Conservation (phyloP, 352 stramenopile species). For the Phytophthora melonis region DNA sequence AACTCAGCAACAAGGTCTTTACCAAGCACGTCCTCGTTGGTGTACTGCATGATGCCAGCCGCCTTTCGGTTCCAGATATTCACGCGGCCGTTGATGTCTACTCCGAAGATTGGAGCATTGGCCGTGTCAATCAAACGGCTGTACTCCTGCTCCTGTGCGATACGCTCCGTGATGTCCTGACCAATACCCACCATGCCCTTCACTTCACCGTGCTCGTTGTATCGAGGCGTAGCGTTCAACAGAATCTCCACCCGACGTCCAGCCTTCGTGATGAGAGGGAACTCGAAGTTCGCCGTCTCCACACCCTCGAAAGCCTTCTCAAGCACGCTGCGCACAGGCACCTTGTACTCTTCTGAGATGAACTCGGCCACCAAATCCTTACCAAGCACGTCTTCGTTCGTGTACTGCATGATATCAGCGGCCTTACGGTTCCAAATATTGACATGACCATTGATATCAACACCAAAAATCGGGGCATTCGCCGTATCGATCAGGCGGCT, state of each 20-base stretch:
- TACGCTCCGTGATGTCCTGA: conserved; percentile 24
- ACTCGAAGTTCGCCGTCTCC: conserved; percentile 62
- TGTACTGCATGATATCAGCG: conserved; percentile 75
- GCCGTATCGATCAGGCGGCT: conserved; percentile 79
- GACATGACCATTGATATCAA: conserved; percentile 64
- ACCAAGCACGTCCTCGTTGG: conserved; percentile 78
- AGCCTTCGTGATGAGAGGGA: conserved; percentile 51
- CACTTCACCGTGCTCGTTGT: conserved; percentile 56
- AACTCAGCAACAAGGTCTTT: conserved; percentile 69
- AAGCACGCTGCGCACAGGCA: conserved; percentile 47
- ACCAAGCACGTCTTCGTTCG: conserved; percentile 61
- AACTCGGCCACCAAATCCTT: conserved; percentile 69
- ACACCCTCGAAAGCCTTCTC: conserved; percentile 49
- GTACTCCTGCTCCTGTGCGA: conserved; percentile 23
- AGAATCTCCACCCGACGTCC: conserved; percentile 46
- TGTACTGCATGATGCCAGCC: conserved; percentile 78
- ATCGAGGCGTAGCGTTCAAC: conserved; percentile 65
- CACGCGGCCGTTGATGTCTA: conserved; percentile 63
- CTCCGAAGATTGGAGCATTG: conserved; percentile 59
- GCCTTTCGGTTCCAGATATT: conserved; percentile 88
- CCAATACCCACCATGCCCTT: conserved; percentile 52
- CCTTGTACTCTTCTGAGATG: conserved; percentile 54
- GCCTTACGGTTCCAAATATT: conserved; percentile 86
- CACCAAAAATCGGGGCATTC: conserved; percentile 82
- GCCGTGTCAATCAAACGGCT: conserved; percentile 38